Conservation (phyloP, 495 filamentous ascomycete species). For the Penicillium macrosclerotiorum region DNA sequence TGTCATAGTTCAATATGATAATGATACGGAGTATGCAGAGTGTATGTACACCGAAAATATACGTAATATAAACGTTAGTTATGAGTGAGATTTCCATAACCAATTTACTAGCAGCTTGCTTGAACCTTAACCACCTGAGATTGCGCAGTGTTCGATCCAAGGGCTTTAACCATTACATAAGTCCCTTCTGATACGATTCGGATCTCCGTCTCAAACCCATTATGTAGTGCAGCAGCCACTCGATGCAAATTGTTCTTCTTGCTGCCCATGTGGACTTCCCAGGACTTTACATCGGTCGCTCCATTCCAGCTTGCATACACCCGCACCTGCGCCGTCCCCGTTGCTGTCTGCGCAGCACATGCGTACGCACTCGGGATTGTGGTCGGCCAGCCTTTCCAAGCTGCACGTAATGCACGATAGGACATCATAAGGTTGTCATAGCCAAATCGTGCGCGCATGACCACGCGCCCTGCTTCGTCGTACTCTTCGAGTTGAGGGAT, state of each 20-base stretch:
- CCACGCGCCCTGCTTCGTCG: conserved; percentile 17
- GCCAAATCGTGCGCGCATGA: conserved; percentile 25
- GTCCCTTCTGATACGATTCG: conserved; percentile 29
- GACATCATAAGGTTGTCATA: conserved; percentile 20
- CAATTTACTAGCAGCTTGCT: background rate
- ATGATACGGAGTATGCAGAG: background rate
- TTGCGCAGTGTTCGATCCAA: conserved; percentile 2
- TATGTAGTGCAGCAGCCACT: background rate
- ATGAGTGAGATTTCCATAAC: too few relatives aligned
- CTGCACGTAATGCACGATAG: conserved; percentile 22
- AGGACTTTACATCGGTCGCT: conserved; percentile 24
- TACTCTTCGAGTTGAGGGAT: conserved; percentile 46
- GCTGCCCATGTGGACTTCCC: conserved; percentile 9
- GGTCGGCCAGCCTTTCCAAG: conserved; percentile 22
- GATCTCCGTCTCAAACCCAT: conserved; percentile 26
- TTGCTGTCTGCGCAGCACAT: conserved; percentile 1
- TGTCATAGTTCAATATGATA: background rate
- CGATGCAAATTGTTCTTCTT: background rate
- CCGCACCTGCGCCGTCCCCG: background rate
- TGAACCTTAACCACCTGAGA: background rate
- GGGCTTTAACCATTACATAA: conserved; percentile 40
- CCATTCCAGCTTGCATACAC: conserved; percentile 38
- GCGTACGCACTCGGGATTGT: conserved; percentile 18
- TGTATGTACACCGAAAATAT: background rate
- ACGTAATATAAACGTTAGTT: too few relatives aligned